Evolutionary conservation across 2,329 filamentous ascomycete species (phyloP), one percentile per base, ranked within the genome.

Genomic region (Exutisphaerella laricina): DNA sequence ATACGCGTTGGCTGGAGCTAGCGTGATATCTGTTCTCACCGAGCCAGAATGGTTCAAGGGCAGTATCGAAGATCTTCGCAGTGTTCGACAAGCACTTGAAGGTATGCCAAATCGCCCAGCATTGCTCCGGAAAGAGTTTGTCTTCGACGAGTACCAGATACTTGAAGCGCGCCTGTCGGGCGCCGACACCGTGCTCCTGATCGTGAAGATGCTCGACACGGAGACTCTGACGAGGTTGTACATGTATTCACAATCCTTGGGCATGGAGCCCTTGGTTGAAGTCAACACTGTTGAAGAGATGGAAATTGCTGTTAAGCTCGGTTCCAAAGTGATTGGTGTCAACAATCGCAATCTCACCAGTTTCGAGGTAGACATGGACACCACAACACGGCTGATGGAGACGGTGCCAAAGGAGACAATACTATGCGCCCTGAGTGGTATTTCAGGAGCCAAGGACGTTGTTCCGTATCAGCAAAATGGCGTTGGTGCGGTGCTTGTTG

Each of bases 41-140:
- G 92, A 98, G 67, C 92, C 94, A 0, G 85, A 97, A 61, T 98
- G 92, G 92, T 98, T 98, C 74, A 97, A 96, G 69, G 92, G 92
- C 35, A 94, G 85, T 66, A 89, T 98, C 48, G 90, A 98, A 45
- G 92, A 98, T 62, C 70, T 98, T 41, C 80, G 85, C 47, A 80
- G 84, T 23, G 92, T 97, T 21, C 80, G 92, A 32, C 85, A 90
- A 65, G 88, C 86, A 36, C 71, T 98, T n/a, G 80, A 88, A 56
- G 84, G 85, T 9, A 88, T 98, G 82, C 83, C 87, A 1, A 94
- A 96, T 62, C 78, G 92, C 39, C 94, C 92, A 2, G 94, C 90
- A 2, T 78, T 98, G 9, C 70, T 98, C 21, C 82, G 94, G 17
- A 98, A 98, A 63, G 92, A 98, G 57, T 98, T 98, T 59, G 81